These are phyloP conservation scores for Cinnamomum micranthum DNA, from an alignment of 164 flowering plant species.

Conservation along the genomic window DNA sequence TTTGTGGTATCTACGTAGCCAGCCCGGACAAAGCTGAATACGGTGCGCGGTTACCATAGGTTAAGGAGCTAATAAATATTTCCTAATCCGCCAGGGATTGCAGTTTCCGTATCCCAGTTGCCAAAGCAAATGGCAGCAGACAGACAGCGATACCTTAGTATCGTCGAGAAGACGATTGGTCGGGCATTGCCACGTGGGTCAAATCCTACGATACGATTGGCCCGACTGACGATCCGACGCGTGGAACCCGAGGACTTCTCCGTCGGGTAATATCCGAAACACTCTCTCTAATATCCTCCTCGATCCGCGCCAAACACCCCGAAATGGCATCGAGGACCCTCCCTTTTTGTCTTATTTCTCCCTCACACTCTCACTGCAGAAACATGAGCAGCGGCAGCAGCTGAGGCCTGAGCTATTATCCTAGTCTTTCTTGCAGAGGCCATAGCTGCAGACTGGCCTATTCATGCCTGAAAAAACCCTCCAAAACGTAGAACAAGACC, in stretches of 20 bases:
- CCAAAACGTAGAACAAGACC: background rate
- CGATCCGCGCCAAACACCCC: background rate
- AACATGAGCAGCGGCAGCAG: background rate
- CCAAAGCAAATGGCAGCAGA: too few relatives aligned
- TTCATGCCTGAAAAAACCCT: background rate
- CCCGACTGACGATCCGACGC: constrained; percentile 1
- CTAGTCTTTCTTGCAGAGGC: background rate
- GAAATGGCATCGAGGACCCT: too few relatives aligned
- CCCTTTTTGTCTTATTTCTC: background rate
- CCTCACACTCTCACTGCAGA: background rate
- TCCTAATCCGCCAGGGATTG: too few relatives aligned
- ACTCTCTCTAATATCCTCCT: constrained; percentile 1
- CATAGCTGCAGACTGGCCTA: background rate
- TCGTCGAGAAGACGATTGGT: constrained; percentile 45
- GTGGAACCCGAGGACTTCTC: constrained; percentile 1
- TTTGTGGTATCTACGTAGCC: too few relatives aligned
- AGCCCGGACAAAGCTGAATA: too few relatives aligned
- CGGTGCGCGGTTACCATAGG: too few relatives aligned
- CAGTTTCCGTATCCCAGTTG: background rate
- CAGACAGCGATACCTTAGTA: constrained; percentile 29
- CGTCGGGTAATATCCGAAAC: constrained; percentile 4
- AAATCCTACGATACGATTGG: constrained; percentile 35
- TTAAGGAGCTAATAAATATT: too few relatives aligned
- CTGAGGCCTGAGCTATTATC: background rate
- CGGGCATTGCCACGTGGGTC: constrained; percentile 31